Percentiles rank a stretch among this genome's conserved stretches.
These are phyloP conservation scores for Bruguiera hainesii DNA, from an alignment of 441 rosid species.

Conservation along the genomic window DNA sequence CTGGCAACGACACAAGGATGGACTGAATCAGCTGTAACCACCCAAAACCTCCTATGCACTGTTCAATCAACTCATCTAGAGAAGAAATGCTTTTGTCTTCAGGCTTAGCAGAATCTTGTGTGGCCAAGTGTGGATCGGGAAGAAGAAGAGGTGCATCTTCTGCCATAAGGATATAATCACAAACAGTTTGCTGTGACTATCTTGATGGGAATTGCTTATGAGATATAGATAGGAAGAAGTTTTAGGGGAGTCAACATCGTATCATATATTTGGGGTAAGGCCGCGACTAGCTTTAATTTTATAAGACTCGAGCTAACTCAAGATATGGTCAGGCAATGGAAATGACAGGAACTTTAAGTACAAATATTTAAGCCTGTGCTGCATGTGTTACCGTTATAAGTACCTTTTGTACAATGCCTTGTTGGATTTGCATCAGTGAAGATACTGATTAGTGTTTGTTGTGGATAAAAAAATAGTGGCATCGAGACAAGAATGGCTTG, in stretches of 20 bases:
- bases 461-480: slow-evolving; percentile 5
- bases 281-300: no score
- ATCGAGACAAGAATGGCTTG: slow-evolving; percentile 17
- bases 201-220: no score
- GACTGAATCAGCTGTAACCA: slow-evolving; percentile 55
- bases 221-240: no score
- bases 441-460: slow-evolving; percentile 11
- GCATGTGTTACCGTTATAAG: background rate
- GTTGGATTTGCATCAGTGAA: slow-evolving; percentile 20
- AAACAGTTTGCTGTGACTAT: no score
- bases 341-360: no score
- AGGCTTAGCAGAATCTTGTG: slow-evolving; percentile 2
- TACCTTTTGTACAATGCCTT: slow-evolving; percentile 4
- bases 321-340: no score
- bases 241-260: no score
- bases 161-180: slow-evolving; percentile 19
- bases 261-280: no score
- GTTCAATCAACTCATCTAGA: slow-evolving; percentile 49
- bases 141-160: slow-evolving; percentile 31
- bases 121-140: background rate
- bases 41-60: slow-evolving; percentile 40
- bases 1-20: slow-evolving; percentile 51
- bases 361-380: background rate
- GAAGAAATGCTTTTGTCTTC: slow-evolving; percentile 27
- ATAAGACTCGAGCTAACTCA: no score